Base-by-base conservation (phyloP, 192 early-diverging fungal genomes). In the Podila minutissima region DNA sequence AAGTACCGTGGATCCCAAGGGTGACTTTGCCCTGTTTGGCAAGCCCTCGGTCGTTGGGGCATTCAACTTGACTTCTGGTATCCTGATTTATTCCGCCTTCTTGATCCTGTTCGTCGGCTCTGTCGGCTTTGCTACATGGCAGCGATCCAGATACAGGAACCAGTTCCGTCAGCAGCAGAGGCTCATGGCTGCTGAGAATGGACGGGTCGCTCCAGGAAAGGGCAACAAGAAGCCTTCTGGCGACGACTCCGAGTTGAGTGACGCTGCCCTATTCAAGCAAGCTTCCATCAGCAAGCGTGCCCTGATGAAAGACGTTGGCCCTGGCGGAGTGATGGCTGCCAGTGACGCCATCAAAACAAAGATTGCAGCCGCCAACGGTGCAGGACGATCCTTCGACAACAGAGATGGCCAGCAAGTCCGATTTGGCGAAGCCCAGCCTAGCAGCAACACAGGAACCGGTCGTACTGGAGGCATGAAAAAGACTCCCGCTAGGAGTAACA, bases 251-350 rank as follows among this genome's bases (percentile, higher is more conserved):
- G 69, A 78, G 29, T 58, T 71, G 26, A 78, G 69, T 53, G 75
- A 78, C 41, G 75, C 69, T 20, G 75, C 69, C 20, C 60, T 78
- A 35, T 78, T 71, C 64, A 78, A 78, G 49, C 75, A 78, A 26
- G 75, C 75, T 7, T 78, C 75, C 6, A 78, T 78, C 64, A 78
- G 75, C 64, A 78, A 78, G 38, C 63, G 75, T 19, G 75, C 75
- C 32, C 51, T 78, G 63, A 71, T 78, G 75, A 66, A 71, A 49
- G 75, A 78, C 28, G 75, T 71, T 11, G 75, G 76, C 24, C 69
- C 49, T 19, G 75, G 69, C 10, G 69, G 69, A 19, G 49, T 48
- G 24, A 5, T 61, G 46, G 64, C 68, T 17, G 63, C 74, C 11
- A 65, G 67, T 48, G 74, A 70, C 1, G 63, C 55, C 11, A 38